Evolutionary conservation across 352 stramenopile genomes (phyloP), one percentile per base, ranked within the genome.

Genomic region (Phytophthora pinifolia): DNA sequence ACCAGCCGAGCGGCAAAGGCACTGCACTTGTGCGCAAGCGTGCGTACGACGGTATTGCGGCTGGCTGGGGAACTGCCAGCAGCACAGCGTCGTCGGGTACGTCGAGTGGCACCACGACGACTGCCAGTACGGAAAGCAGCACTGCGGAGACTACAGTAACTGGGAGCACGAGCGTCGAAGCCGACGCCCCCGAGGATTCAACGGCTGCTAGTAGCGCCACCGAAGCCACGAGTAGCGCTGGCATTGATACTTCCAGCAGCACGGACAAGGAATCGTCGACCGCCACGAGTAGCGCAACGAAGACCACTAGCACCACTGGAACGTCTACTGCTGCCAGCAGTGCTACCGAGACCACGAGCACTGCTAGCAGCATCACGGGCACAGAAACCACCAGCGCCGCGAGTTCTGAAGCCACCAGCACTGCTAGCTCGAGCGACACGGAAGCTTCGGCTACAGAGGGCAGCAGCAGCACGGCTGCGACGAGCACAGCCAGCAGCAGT

Each of bases 21-120:
- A 67, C 56, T 14, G 42, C 39, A 34, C 45, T 71, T 29, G 62
- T 64, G 20, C 56, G 46, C 6, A 71, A 71, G 37, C 51, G 49
- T 20, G 45, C 52, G 0, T 71, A 71, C 37, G 62, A 71, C 25
- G 51, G 45, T 17, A 70, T 70, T 13, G 56, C 38, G 0, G 44
- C 27, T 41, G 62, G 56, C 14, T 70, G 56, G 50, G 52, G 56
- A 1, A 46, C 57, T 15, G 43, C 48, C 17, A 50, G 29, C 25
- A 51, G 51, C 15, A 44, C 44, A n/a, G n/a, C n/a, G n/a, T n/a
- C n/a, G n/a, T n/a, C n/a, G n/a, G n/a, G n/a, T n/a, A n/a, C n/a
- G n/a, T n/a, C n/a, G n/a, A n/a, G n/a, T n/a, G n/a, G n/a, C n/a
- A n/a, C n/a, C n/a, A n/a, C n/a, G 4, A 39, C 14, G 34, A 39